These are phyloP conservation scores for Xylariaceae sp. DNA, from an alignment of 2,329 filamentous ascomycete genomes.

Conservation along the genomic window DNA sequence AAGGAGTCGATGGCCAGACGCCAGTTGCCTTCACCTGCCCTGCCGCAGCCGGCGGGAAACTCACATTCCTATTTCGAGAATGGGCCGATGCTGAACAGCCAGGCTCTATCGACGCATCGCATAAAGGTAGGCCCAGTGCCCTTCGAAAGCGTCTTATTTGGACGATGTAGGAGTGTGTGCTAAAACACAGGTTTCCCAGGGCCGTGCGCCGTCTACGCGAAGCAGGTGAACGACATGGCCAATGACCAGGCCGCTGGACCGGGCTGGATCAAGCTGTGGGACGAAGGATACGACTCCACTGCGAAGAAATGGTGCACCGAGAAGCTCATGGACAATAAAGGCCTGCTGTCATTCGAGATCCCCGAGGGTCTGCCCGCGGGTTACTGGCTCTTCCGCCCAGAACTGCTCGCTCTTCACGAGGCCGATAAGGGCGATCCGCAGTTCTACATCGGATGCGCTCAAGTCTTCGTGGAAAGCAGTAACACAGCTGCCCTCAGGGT, in stretches of 20 bases:
- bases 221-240: conserved; percentile 56
- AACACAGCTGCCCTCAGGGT: conserved; percentile 43
- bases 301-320: conserved; percentile 63
- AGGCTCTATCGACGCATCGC: conserved; percentile 51
- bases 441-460: conserved; percentile 67
- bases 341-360: conserved; percentile 56
- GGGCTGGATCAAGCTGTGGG: conserved; percentile 76
- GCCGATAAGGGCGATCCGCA: conserved; percentile 58
- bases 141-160: too few relatives aligned
- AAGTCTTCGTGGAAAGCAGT: conserved; percentile 54
- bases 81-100: conserved; percentile 51
- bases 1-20: conserved; percentile 40
- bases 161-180: conserved; percentile 24
- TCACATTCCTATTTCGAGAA: conserved; percentile 63
- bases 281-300: conserved; percentile 56
- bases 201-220: conserved; percentile 68
- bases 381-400: conserved; percentile 66
- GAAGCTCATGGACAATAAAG: conserved; percentile 58
- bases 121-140: conserved; percentile 21
- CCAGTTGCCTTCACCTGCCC: conserved; percentile 46
- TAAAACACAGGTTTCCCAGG: conserved; percentile 44
- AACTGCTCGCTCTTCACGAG: conserved; percentile 63
- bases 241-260: conserved; percentile 49
- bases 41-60: conserved; percentile 45
- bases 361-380: conserved; percentile 57